Conservation (phyloP, 2,329 filamentous ascomycete species). For the Talaromyces verruculosus region DNA sequence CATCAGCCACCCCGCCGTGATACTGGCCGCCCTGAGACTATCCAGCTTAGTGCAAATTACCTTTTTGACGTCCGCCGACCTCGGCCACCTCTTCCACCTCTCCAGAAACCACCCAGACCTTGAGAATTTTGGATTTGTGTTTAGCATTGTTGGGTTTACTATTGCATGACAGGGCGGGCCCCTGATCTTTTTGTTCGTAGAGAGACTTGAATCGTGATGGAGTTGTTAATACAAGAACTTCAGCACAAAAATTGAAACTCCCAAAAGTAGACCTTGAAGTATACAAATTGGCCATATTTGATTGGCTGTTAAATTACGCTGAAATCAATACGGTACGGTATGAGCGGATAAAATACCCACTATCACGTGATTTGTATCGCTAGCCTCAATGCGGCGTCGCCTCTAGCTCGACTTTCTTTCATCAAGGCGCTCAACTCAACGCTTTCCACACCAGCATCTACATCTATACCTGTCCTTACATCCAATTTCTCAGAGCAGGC, state of each 20-base stretch:
- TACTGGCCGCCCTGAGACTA: not conserved
- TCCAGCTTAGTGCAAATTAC: conserved; percentile 4
- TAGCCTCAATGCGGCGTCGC: not conserved
- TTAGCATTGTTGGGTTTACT: not conserved
- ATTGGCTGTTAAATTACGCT: not conserved
- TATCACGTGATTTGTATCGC: not conserved
- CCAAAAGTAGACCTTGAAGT: not conserved
- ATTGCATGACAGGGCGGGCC: not conserved
- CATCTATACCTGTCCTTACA: not conserved
- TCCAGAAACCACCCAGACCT: conserved; percentile 12
- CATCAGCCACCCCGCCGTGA: conserved; percentile 8
- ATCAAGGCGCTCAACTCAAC: not conserved
- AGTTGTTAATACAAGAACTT: not conserved
- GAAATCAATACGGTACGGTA: no score
- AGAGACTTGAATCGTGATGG: not conserved
- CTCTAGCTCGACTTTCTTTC: not conserved
- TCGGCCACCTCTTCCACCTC: not conserved
- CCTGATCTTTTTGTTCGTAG: not conserved
- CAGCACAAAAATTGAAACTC: not conserved
- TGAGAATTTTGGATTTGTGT: not conserved
- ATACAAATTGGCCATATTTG: not conserved
- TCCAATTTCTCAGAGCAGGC: no score
- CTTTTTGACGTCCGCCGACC: conserved; percentile 11
- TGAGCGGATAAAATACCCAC: not conserved
- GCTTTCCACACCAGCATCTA: not conserved